A percentile compares a stretch with the other conserved stretches of the same genome.
Evolutionary conservation across 768 basidiomycete genomes (phyloP).

Genomic region (Cystobasidium ongulense): DNA sequence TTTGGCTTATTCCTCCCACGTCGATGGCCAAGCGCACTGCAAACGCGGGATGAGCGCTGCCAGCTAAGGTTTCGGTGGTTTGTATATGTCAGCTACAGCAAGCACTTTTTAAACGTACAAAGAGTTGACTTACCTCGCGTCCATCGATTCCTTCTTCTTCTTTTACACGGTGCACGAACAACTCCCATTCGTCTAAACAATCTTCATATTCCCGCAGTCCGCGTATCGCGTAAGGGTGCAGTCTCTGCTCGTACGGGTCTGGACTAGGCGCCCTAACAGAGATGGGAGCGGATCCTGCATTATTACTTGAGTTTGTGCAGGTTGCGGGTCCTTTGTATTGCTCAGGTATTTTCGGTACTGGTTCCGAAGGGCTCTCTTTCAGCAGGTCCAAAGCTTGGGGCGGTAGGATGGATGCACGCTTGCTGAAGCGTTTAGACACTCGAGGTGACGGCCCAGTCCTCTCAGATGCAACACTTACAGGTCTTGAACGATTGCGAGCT

Average conservation of each 20-base stretch:
- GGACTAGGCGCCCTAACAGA: not conserved
- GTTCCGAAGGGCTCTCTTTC: conserved; percentile 35
- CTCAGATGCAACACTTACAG: conserved; percentile 14
- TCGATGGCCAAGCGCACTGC: conserved; percentile 30
- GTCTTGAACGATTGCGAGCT: conserved; percentile 18
- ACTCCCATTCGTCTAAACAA: conserved; percentile 35
- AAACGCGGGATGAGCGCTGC: conserved; percentile 18
- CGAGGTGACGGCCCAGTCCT: conserved; percentile 35
- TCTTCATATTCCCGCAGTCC: conserved; percentile 43
- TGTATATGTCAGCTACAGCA: not conserved
- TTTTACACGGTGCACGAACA: conserved; percentile 19
- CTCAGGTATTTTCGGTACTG: conserved; percentile 40
- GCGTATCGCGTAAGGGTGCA: conserved; percentile 42
- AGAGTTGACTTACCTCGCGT: conserved; percentile 14
- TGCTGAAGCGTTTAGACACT: conserved; percentile 43
- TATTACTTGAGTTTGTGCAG: not conserved
- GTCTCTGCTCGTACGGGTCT: conserved; percentile 39
- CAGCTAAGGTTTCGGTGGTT: no score
- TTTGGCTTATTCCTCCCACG: conserved; percentile 28
- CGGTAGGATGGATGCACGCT: conserved; percentile 43
- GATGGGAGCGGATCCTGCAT: not conserved
- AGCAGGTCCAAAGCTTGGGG: conserved; percentile 43
- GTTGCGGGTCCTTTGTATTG: conserved; percentile 31
- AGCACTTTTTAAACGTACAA: not conserved
- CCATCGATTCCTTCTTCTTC: conserved; percentile 30